phyloP scores from a whole-genome alignment of 768 basidiomycete species.

The Boletus sp. region DNA sequence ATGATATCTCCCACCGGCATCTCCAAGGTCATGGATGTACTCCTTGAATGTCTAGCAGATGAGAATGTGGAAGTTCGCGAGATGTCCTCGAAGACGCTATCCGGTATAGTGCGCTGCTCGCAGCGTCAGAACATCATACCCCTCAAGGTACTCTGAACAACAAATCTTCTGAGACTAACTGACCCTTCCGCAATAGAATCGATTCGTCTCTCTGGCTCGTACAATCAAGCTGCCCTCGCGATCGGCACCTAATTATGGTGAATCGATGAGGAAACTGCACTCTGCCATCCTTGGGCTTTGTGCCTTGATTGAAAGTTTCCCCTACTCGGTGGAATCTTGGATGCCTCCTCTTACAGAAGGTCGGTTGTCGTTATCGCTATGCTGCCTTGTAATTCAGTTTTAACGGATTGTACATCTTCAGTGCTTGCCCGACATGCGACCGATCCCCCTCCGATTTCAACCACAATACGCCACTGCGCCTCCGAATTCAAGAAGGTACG shows the following conservation, averaged over 20 bases:
- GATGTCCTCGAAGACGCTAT: constrained; percentile 83
- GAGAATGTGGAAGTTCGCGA: constrained; percentile 92
- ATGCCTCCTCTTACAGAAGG: constrained; percentile 81
- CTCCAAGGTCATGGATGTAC: constrained; percentile 72
- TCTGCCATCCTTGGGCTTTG: constrained; percentile 93
- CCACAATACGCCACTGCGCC: constrained; percentile 81
- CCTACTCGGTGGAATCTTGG: constrained; percentile 94
- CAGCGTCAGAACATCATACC: constrained; percentile 83
- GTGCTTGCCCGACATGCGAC: constrained; percentile 76
- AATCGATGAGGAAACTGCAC: constrained; percentile 69
- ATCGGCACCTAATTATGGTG: constrained; percentile 68
- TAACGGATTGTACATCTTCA: constrained; percentile 26
- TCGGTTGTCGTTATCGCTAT: constrained; percentile 26
- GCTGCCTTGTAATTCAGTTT: background rate
- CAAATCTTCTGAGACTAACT: background rate
- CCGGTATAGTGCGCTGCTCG: constrained; percentile 86
- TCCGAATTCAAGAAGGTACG: constrained; percentile 81
- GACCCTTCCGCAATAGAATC: constrained; percentile 49
- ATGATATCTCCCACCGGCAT: constrained; percentile 67
- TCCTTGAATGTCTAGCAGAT: constrained; percentile 80
- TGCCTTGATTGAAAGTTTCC: constrained; percentile 90
- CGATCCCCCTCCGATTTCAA: constrained; percentile 87
- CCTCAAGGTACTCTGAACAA: constrained; percentile 55
- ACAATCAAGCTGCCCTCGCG: constrained; percentile 64
- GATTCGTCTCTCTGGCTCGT: constrained; percentile 65